Evolutionary conservation across 768 basidiomycete genomes (phyloP).

Genomic region (Leccinum longicurvipes): DNA sequence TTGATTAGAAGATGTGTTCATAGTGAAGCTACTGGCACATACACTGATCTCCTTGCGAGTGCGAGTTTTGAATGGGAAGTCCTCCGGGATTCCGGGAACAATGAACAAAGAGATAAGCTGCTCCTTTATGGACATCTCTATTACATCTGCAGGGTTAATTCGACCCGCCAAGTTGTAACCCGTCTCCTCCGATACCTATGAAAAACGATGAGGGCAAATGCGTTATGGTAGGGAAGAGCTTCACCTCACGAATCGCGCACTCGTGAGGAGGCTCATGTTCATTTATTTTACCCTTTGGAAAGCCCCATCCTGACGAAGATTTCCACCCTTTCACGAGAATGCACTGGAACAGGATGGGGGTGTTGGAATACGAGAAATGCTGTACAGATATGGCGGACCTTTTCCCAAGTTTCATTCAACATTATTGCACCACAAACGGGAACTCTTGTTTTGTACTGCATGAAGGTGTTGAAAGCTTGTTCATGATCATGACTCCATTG

Average conservation of each 20-base stretch:
- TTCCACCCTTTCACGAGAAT: conserved; percentile 99
- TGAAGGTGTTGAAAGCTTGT: conserved; percentile 82
- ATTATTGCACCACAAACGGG: conserved; percentile 98
- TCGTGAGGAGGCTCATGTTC: conserved; percentile 78
- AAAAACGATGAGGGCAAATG: conserved; percentile 10
- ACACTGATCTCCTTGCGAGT: conserved; percentile 99
- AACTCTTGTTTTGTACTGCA: conserved; percentile 94
- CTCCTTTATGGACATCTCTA: conserved; percentile 85
- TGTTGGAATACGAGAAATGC: conserved; percentile 9
- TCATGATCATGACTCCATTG: conserved; percentile 86
- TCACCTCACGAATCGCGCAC: conserved; percentile 91
- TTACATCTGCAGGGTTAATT: conserved; percentile 62
- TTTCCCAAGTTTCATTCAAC: conserved; percentile 88
- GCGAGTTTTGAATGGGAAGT: conserved; percentile 85
- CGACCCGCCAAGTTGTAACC: conserved; percentile 83
- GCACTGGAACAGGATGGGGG: conserved; percentile 49
- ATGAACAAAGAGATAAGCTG: conserved; percentile 91
- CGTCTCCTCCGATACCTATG: conserved; percentile 94
- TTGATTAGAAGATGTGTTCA: conserved; percentile 7
- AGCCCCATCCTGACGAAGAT: conserved; percentile 95
- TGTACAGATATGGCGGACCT: conserved; percentile 49
- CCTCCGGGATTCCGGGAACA: conserved; percentile 83
- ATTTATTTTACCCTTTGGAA: conserved; percentile 99
- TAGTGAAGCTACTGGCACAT: conserved; percentile 28
- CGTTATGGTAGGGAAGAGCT: conserved; percentile 16